These are phyloP conservation scores for Leccinum truebloodii DNA, from an alignment of 768 basidiomycete species.

Conservation along the genomic window DNA sequence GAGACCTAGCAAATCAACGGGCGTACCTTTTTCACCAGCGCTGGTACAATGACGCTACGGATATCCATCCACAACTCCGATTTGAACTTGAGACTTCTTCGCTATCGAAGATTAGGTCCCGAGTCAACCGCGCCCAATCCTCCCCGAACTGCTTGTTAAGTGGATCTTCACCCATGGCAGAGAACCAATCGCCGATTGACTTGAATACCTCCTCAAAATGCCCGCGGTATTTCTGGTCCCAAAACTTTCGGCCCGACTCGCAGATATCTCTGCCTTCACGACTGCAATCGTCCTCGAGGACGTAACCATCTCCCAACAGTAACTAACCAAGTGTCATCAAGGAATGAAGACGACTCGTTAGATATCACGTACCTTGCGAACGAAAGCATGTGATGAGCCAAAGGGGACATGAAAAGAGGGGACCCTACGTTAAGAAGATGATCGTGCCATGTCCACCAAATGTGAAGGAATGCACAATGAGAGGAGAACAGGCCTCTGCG, in stretches of 20 bases:
- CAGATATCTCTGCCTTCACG: slow-evolving; percentile 60
- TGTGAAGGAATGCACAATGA: too few species aligned
- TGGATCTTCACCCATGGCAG: slow-evolving; percentile 82
- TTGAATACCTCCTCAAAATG: slow-evolving; percentile 85
- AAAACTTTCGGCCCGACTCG: slow-evolving; percentile 77
- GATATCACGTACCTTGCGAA: slow-evolving; percentile 53
- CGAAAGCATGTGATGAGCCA: slow-evolving; percentile 42
- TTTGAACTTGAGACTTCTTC: slow-evolving; percentile 88
- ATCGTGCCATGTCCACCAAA: too few species aligned
- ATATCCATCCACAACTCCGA: slow-evolving; percentile 88
- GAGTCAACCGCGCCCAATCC: slow-evolving; percentile 80
- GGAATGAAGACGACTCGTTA: too few species aligned
- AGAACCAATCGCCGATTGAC: slow-evolving; percentile 75
- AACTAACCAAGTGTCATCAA: slow-evolving; percentile 39
- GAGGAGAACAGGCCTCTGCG: too few species aligned
- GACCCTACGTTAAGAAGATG: too few species aligned
- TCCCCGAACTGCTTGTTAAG: slow-evolving; percentile 79
- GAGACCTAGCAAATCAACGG: not conserved
- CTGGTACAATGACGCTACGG: slow-evolving; percentile 77
- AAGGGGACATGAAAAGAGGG: too few species aligned
- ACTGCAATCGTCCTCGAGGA: slow-evolving; percentile 77
- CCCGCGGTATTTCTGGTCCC: slow-evolving; percentile 65
- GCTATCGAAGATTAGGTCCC: slow-evolving; percentile 72
- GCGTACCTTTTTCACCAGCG: slow-evolving; percentile 69
- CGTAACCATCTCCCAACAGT: slow-evolving; percentile 80